Percentiles rank a stretch among this genome's conserved stretches.
These are phyloP conservation scores for Hyaloscypha bicolor DNA, from an alignment of 495 filamentous ascomycete species.

Conservation along the genomic window DNA sequence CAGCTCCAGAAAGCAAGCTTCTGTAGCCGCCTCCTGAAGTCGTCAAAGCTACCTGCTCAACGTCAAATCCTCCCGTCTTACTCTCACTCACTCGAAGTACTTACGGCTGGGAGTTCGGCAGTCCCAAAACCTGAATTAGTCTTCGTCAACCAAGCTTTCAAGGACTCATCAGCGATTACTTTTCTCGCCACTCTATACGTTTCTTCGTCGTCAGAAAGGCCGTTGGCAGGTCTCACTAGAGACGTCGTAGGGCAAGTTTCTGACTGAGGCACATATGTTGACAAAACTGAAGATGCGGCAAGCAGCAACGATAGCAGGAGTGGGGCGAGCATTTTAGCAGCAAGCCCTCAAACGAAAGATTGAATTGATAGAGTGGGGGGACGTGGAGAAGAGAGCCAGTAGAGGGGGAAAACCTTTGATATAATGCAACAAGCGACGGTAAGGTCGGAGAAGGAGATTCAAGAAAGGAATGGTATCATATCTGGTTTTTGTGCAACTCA, in stretches of 20 bases:
- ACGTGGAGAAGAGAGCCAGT: no score
- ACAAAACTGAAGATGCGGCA: not conserved
- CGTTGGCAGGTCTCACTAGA: conserved; percentile 26
- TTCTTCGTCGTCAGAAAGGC: conserved; percentile 27
- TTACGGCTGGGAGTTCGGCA: conserved; percentile 25
- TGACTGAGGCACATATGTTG: conserved; percentile 21
- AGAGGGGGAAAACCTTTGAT: no score
- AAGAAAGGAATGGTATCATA: no score
- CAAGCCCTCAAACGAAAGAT: not conserved
- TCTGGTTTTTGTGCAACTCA: no score
- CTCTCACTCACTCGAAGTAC: not conserved
- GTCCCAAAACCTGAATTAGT: conserved; percentile 37
- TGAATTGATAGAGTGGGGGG: not conserved
- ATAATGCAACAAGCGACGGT: no score
- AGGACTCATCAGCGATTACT: conserved; percentile 35
- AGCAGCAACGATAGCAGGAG: conserved; percentile 15
- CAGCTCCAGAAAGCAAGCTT: conserved; percentile 46
- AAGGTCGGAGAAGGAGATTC: no score
- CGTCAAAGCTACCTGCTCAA: conserved; percentile 34
- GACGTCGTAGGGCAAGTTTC: conserved; percentile 26
- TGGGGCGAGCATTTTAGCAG: conserved; percentile 16
- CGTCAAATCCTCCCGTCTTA: not conserved
- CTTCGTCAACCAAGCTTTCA: conserved; percentile 42
- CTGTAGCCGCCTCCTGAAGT: conserved; percentile 51
- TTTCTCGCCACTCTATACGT: conserved; percentile 40